A percentile compares a stretch with the other conserved stretches of the same genome.
These are phyloP conservation scores for Backusella psychrophila DNA, from an alignment of 192 early-diverging fungal species.

Conservation along the genomic window DNA sequence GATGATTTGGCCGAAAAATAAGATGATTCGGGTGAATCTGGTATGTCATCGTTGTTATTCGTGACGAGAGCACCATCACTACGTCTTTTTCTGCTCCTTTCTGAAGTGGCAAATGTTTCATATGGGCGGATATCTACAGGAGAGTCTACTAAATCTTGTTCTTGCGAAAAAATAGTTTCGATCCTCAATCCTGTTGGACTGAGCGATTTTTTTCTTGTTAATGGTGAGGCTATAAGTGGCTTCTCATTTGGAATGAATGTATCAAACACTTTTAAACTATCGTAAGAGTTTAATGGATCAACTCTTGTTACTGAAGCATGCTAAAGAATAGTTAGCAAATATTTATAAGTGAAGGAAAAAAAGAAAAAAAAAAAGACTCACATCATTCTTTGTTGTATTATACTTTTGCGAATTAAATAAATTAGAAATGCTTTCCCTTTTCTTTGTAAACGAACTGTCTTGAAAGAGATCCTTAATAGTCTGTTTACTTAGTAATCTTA, in stretches of 20 bases:
- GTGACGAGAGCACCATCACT: background rate
- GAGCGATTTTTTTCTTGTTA: background rate
- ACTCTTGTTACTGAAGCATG: background rate
- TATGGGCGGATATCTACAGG: background rate
- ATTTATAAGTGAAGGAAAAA: background rate
- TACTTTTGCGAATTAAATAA: constrained; percentile 9
- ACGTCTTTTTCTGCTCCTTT: background rate
- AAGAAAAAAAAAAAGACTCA: background rate
- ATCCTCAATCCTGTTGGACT: background rate
- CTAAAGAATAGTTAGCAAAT: background rate
- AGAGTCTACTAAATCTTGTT: background rate
- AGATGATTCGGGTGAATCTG: background rate
- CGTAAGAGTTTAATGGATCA: background rate
- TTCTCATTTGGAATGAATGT: background rate
- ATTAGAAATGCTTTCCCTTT: constrained; percentile 1
- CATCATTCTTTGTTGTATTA: background rate
- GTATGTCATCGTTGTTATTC: background rate
- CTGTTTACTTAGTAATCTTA: background rate
- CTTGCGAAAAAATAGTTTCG: background rate
- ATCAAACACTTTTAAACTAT: background rate
- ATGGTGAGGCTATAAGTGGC: background rate
- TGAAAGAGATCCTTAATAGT: constrained; percentile 9
- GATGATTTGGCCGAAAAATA: constrained; percentile 13
- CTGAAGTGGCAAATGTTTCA: background rate
- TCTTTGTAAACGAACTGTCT: background rate